phyloP scores from a whole-genome alignment of 352 stramenopile genomes.

The Blastocystis sp. region DNA sequence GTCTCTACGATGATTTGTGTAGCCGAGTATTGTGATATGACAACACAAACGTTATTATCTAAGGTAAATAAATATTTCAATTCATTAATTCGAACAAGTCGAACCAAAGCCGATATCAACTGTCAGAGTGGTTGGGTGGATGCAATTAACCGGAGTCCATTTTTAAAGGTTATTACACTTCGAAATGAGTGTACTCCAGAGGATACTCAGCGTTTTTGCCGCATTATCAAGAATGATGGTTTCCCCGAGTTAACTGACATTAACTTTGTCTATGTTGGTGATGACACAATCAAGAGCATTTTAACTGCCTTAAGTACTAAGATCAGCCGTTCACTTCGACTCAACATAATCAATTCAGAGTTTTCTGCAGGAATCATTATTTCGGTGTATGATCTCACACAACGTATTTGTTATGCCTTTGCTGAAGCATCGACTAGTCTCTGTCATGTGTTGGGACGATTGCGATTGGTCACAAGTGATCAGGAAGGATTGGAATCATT shows the following conservation, averaged over 20 bases:
- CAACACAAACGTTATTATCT: neutral
- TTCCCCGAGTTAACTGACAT: constrained; percentile 47
- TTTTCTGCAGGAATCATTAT: constrained; percentile 21
- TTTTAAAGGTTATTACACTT: constrained; percentile 38
- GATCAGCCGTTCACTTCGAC: constrained; percentile 5
- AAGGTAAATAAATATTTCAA: constrained; percentile 57
- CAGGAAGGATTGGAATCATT: constrained; percentile 48
- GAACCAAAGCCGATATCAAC: constrained; percentile 43
- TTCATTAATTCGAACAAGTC: constrained; percentile 31
- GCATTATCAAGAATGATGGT: constrained; percentile 56
- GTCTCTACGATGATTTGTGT: constrained; percentile 53
- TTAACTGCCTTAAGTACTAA: constrained; percentile 31
- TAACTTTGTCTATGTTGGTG: constrained; percentile 54
- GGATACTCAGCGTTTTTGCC: constrained; percentile 47
- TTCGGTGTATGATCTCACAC: constrained; percentile 21
- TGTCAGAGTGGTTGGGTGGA: constrained; percentile 51
- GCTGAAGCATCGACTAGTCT: constrained; percentile 40
- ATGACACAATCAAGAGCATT: constrained; percentile 32
- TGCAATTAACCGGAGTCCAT: constrained; percentile 51
- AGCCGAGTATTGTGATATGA: constrained; percentile 31
- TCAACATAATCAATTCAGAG: constrained; percentile 2
- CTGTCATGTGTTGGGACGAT: neutral
- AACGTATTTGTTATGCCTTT: constrained; percentile 37
- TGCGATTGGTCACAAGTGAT: constrained; percentile 15
- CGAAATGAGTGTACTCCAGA: constrained; percentile 31